A percentile compares a stretch with the other conserved stretches of the same genome.
Evolutionary conservation across 768 basidiomycete genomes (phyloP).

Genomic region (Trametes meyenii): DNA sequence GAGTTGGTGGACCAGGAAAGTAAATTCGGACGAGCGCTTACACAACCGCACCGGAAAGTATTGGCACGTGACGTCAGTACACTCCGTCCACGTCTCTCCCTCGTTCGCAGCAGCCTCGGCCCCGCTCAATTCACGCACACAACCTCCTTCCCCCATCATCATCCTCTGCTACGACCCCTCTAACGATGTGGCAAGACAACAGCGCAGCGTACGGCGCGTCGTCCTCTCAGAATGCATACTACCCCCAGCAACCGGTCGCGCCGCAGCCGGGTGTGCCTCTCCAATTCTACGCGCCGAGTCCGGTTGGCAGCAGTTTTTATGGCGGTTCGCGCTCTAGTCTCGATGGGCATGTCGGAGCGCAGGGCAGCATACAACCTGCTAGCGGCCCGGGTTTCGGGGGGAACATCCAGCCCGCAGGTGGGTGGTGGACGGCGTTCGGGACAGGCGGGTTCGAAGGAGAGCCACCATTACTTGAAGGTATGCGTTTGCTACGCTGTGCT

Average conservation of each 20-base stretch:
- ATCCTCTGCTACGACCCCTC: constrained; percentile 7
- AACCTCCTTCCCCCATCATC: background rate
- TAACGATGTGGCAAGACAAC: constrained; percentile 76
- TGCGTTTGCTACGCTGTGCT: background rate
- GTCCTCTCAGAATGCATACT: constrained; percentile 63
- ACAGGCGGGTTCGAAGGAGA: constrained; percentile 96
- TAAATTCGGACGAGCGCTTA: constrained; percentile 9
- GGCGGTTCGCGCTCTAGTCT: constrained; percentile 74
- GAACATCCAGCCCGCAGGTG: constrained; percentile 70
- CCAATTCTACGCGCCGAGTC: constrained; percentile 75
- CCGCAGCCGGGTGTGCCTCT: constrained; percentile 56
- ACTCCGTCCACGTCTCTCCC: constrained; percentile 20
- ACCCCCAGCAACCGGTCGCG: constrained; percentile 44
- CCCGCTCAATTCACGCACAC: constrained; percentile 8
- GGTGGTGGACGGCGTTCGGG: constrained; percentile 97
- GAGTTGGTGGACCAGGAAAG: constrained; percentile 4
- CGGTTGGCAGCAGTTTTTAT: constrained; percentile 63
- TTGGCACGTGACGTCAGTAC: constrained; percentile 23
- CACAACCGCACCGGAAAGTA: background rate
- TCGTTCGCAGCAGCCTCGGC: background rate
- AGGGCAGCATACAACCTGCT: constrained; percentile 53
- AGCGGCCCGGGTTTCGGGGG: constrained; percentile 61
- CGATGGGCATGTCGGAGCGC: constrained; percentile 65
- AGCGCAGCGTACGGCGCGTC: constrained; percentile 58
- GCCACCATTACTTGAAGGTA: constrained; percentile 94